Conservation (phyloP, 257 asterid species). For the Lycium barbarum region DNA sequence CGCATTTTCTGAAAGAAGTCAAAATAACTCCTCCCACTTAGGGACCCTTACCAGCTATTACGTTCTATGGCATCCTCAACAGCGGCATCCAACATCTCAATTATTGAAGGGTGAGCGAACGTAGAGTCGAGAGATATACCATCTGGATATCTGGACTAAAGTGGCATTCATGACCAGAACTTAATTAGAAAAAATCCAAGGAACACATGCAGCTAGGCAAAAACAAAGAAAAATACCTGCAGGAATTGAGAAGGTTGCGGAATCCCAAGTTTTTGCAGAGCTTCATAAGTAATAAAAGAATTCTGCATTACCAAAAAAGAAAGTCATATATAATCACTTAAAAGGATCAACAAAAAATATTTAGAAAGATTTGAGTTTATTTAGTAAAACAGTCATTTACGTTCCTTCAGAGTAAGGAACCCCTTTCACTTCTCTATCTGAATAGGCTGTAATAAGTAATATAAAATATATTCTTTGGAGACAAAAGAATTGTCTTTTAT, state of each 20-base stretch:
- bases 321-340: slow-evolving; percentile 10
- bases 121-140: slow-evolving; percentile 79
- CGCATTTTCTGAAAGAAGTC: neutral
- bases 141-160: slow-evolving; percentile 92
- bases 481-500: neutral
- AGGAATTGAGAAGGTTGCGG: slow-evolving; percentile 83
- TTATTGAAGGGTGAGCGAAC: slow-evolving; percentile 78
- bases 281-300: slow-evolving; percentile 79
- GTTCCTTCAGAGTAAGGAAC: neutral
- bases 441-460: neutral
- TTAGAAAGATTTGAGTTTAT: neutral
- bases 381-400: neutral
- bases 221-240: slow-evolving; percentile 64
- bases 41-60: slow-evolving; percentile 81
- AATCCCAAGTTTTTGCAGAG: slow-evolving; percentile 90
- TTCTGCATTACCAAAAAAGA: slow-evolving; percentile 58
- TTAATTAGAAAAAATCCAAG: slow-evolving; percentile 35
- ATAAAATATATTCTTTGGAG: neutral
- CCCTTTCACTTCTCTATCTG: neutral
- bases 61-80: slow-evolving; percentile 91
- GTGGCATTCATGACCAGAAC: slow-evolving; percentile 39
- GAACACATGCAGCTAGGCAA: slow-evolving; percentile 27
- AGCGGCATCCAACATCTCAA: slow-evolving; percentile 90
- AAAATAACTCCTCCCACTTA: slow-evolving; percentile 29
- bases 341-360: slow-evolving; percentile 11